phyloP scores from a whole-genome alignment of 1,284 basidiomycete species.

The Boletus hoseneyae region DNA sequence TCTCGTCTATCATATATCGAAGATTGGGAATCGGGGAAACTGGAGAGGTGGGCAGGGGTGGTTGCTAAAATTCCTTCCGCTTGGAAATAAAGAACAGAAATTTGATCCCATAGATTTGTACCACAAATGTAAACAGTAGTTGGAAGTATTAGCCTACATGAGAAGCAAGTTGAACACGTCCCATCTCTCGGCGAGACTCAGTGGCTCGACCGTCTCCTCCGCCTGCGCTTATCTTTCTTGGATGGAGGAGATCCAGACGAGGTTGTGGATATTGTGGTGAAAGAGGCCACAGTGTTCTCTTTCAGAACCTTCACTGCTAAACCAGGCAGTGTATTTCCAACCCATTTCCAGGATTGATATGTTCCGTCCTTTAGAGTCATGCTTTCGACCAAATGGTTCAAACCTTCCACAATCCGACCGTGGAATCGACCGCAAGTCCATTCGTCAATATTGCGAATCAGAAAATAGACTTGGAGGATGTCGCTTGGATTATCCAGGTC shows the following conservation, averaged over 20 bases:
- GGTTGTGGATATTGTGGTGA: slow-evolving; percentile 25
- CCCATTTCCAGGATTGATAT: slow-evolving; percentile 49
- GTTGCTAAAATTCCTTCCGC: slow-evolving; percentile 77
- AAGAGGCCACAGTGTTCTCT: slow-evolving; percentile 32
- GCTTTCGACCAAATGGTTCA: slow-evolving; percentile 36
- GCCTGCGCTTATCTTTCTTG: slow-evolving; percentile 31
- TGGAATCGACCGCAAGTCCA: slow-evolving; percentile 48
- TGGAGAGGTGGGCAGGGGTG: slow-evolving; percentile 72
- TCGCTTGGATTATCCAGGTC: slow-evolving; percentile 42
- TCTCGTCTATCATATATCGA: slow-evolving; percentile 73
- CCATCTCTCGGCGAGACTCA: slow-evolving; percentile 3
- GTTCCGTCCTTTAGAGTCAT: slow-evolving; percentile 32
- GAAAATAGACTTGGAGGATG: slow-evolving; percentile 48
- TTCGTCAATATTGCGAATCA: slow-evolving; percentile 52
- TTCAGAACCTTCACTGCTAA: slow-evolving; percentile 29
- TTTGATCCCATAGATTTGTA: slow-evolving; percentile 14
- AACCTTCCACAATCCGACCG: slow-evolving; percentile 38
- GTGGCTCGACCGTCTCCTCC: slow-evolving; percentile 30
- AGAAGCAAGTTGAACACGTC: background rate
- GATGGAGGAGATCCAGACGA: slow-evolving; percentile 28
- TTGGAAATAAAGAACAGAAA: slow-evolving; percentile 52
- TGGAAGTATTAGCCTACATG: background rate
- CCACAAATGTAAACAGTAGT: background rate
- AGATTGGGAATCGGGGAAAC: slow-evolving; percentile 76
- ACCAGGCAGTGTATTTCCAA: slow-evolving; percentile 32